Evolutionary conservation across 1,284 basidiomycete species (phyloP).

Genomic region (Puccinia hordei): DNA sequence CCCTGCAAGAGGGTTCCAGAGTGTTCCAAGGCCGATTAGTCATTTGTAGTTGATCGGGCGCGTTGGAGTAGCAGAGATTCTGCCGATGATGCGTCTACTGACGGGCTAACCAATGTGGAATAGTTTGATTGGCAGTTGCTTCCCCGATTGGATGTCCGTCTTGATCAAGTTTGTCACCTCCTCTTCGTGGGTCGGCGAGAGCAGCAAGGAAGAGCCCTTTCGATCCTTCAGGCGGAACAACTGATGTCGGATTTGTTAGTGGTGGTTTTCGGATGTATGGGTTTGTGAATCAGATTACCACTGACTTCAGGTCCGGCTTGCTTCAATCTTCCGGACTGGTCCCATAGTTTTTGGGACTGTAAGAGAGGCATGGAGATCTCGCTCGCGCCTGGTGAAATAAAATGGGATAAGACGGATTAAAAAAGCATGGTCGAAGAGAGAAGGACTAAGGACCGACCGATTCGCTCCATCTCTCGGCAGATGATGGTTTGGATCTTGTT

Average conservation of each 20-base stretch:
- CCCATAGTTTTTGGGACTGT: conserved; percentile 57
- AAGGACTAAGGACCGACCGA: conserved; percentile 46
- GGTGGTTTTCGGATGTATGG: too few relatives aligned
- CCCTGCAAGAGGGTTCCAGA: conserved; percentile 48
- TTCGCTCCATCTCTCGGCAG: conserved; percentile 57
- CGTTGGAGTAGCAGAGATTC: not conserved
- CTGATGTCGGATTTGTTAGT: too few relatives aligned
- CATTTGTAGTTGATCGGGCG: not conserved
- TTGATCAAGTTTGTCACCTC: conserved; percentile 59
- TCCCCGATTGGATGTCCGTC: conserved; percentile 55
- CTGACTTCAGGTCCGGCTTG: conserved; percentile 51
- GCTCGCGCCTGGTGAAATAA: conserved; percentile 53
- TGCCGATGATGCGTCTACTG: not conserved
- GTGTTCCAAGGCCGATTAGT: too few relatives aligned
- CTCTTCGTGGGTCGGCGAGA: conserved; percentile 58
- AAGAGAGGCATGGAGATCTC: conserved; percentile 59
- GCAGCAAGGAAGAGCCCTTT: conserved; percentile 54
- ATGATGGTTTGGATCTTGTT: conserved; percentile 58
- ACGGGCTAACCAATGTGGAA: conserved; percentile 56
- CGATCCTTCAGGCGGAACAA: conserved; percentile 53
- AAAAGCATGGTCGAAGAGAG: too few relatives aligned
- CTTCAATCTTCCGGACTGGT: conserved; percentile 54
- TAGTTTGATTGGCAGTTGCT: conserved; percentile 58
- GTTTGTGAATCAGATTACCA: conserved; percentile 46
- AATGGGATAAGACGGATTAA: not conserved